Evolutionary conservation across 2,329 filamentous ascomycete genomes (phyloP).

Genomic region (Trichoderma brevicompactum): DNA sequence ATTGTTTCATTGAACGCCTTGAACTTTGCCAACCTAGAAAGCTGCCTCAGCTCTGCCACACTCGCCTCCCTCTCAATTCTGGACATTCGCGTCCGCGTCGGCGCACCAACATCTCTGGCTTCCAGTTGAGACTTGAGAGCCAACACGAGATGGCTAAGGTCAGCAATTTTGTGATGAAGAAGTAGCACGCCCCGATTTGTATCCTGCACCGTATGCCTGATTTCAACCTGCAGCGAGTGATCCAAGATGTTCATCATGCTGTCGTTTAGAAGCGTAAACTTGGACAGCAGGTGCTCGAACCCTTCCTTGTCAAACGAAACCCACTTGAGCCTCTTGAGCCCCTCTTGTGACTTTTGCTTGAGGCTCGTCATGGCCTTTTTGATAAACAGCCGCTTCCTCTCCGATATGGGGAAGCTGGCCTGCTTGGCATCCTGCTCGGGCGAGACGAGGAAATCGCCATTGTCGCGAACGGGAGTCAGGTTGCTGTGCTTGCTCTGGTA

Average conservation of each 20-base stretch:
- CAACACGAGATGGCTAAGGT: slow-evolving; percentile 52
- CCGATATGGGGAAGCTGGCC: slow-evolving; percentile 51
- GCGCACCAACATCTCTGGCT: slow-evolving; percentile 32
- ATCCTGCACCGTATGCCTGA: slow-evolving; percentile 53
- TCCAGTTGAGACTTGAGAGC: slow-evolving; percentile 52
- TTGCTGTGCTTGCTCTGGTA: slow-evolving; percentile 47
- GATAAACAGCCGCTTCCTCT: slow-evolving; percentile 49
- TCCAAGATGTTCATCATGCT: slow-evolving; percentile 55
- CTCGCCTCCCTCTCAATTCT: slow-evolving; percentile 45
- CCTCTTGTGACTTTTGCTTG: slow-evolving; percentile 44
- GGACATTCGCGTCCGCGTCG: slow-evolving; percentile 41
- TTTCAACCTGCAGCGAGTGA: slow-evolving; percentile 52
- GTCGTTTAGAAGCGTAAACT: slow-evolving; percentile 52
- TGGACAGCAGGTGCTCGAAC: slow-evolving; percentile 50
- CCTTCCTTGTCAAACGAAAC: slow-evolving; percentile 51
- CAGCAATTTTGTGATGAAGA: slow-evolving; percentile 52
- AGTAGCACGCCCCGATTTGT: slow-evolving; percentile 54
- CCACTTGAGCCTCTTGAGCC: slow-evolving; percentile 45
- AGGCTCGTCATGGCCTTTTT: slow-evolving; percentile 49
- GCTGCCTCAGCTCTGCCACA: slow-evolving; percentile 46
- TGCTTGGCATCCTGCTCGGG: slow-evolving; percentile 51
- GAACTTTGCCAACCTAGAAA: slow-evolving; percentile 54
- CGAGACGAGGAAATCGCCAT: slow-evolving; percentile 42
- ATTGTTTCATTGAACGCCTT: slow-evolving; percentile 57
- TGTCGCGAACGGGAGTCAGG: slow-evolving; percentile 43